Evolutionary conservation across 257 asterid species (phyloP).

Genomic region (Lithospermum erythrorhizon): DNA sequence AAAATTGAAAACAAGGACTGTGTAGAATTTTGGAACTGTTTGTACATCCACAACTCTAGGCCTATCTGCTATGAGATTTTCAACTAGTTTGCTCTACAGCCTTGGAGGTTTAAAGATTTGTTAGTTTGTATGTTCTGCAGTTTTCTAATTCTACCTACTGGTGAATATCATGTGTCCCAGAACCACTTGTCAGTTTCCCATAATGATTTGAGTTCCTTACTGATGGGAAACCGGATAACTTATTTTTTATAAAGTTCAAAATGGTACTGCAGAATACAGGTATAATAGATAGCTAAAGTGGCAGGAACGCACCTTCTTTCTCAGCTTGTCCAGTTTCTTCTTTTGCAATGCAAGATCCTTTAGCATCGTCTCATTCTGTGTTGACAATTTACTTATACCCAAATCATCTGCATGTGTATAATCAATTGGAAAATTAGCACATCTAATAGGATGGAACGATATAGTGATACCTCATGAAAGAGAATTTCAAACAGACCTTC

Average conservation of each 20-base stretch:
- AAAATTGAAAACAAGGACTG: background rate
- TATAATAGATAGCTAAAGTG: constrained; percentile 5
- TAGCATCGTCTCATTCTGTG: constrained; percentile 42
- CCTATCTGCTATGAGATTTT: background rate
- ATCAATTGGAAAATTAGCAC: constrained; percentile 8
- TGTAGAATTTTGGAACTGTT: background rate
- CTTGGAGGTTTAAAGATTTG: too few species aligned
- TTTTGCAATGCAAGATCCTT: constrained; percentile 44
- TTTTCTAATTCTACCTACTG: too few species aligned
- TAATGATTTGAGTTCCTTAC: background rate
- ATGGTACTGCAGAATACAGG: background rate
- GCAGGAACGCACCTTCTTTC: constrained; percentile 46
- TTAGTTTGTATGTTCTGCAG: too few species aligned
- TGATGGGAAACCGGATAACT: background rate
- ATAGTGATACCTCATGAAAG: background rate
- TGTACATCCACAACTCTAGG: background rate
- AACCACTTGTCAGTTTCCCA: too few species aligned
- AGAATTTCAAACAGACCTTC: constrained; percentile 35
- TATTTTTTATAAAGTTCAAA: background rate
- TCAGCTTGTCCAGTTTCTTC: constrained; percentile 65
- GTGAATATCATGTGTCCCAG: too few species aligned
- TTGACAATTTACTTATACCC: constrained; percentile 31
- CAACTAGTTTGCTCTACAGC: background rate
- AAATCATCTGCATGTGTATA: constrained; percentile 37
- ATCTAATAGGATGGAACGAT: background rate